Evolutionary conservation across 2,329 filamentous ascomycete species (phyloP).

Genomic region (Harringtonia lauricola): DNA sequence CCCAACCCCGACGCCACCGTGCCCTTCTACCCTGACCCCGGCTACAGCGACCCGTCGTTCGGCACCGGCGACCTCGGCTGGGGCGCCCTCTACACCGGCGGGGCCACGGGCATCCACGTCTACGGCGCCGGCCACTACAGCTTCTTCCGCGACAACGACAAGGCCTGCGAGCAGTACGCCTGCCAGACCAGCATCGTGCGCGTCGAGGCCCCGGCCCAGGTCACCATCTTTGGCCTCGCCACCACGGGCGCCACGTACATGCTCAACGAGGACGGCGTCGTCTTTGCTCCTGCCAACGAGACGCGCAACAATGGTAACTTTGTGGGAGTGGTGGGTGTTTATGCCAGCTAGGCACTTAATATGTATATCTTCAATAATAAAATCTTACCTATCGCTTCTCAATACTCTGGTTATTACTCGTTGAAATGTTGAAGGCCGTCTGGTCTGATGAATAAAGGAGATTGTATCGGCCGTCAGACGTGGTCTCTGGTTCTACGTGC

Average conservation of each 20-base stretch:
- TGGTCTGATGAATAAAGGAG: too few relatives aligned
- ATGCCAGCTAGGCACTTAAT: too few relatives aligned
- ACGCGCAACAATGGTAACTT: too few relatives aligned
- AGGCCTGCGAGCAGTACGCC: too few relatives aligned
- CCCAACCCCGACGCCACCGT: slow-evolving; percentile 35
- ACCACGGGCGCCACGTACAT: background rate
- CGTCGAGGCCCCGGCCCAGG: background rate
- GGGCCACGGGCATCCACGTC: slow-evolving; percentile 30
- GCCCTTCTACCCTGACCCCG: slow-evolving; percentile 14
- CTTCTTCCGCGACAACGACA: slow-evolving; percentile 46
- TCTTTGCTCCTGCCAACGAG: background rate
- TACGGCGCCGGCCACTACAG: slow-evolving; percentile 51
- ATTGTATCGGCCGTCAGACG: too few relatives aligned
- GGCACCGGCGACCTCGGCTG: slow-evolving; percentile 32
- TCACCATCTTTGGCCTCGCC: background rate
- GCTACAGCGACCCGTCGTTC: slow-evolving; percentile 36
- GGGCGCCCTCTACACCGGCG: slow-evolving; percentile 49
- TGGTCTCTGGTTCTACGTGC: too few relatives aligned
- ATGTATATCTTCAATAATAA: too few relatives aligned
- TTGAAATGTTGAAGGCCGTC: too few relatives aligned
- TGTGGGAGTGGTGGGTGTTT: too few relatives aligned
- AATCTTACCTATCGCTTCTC: too few relatives aligned
- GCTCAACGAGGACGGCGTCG: background rate
- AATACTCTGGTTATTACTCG: too few relatives aligned
- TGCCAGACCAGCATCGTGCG: background rate